Base-by-base conservation (phyloP, 768 basidiomycete species). In the Coprinopsis strossmayeri region DNA sequence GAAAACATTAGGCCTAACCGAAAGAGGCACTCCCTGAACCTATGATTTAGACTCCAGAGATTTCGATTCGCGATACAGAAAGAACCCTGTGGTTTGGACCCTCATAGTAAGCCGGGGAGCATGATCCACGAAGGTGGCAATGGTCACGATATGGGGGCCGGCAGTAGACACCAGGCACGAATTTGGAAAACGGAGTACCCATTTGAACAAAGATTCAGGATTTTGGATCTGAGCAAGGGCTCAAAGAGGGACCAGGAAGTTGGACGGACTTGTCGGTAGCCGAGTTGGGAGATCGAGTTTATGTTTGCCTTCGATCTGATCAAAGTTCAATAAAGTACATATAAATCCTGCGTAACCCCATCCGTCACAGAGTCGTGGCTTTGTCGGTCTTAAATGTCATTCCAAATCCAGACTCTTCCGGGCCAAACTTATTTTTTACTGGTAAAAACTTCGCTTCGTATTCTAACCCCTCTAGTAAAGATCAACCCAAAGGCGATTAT, bases 161-260 rank as follows among this genome's bases (percentile, higher is more conserved):
- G n/a, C 9, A 11, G 35, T 7, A 3, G 20, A 28, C 27, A 34
- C 21, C 45, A 30, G 27, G 45, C 5, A 39, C 34, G 5, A 21
- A 35, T 47, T 47, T 47, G 24, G 34, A 38, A 35, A 47, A 38
- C 34, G 20, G 26, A 45, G 43, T 45, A 9, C 43, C 43, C 28
- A 11, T 32, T 45, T 45, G 43, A 27, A 45, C 11, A 20, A 42
- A 12, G 10, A 38, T 9, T 7, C 30, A 32, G 30, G 15, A 38
- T 9, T 32, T 10, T n/a, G 34, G 46, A 47, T 47, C 46, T 38
- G 24, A 38, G 46, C 55, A 50, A 40, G 24, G 24, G 40, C 10
- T 9, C 3, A 9, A 10, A 7, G 7, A 17, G 43, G 9, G 18
- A 11, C 43, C 43, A 45, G 27, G n/a, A 32, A 18, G 43, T 32